These are phyloP conservation scores for Salpingoeca rosetta DNA, from an alignment of 78 protist genomes.

Conservation along the genomic window DNA sequence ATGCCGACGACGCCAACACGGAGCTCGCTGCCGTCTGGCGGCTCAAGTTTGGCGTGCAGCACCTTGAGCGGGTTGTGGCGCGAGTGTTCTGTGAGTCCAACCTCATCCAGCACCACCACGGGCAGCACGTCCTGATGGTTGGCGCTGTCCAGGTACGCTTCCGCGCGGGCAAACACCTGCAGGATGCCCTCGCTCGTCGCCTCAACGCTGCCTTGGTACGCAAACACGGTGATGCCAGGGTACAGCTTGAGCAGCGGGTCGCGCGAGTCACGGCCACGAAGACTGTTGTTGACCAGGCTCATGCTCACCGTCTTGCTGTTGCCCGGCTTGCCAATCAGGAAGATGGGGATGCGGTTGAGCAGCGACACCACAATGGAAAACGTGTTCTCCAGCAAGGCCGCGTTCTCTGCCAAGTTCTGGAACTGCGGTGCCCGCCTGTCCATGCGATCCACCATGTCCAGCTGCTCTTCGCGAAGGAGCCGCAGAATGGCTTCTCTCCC, in stretches of 20 bases:
- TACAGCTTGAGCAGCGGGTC: slow-evolving; percentile 5
- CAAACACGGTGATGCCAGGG: slow-evolving; percentile 16
- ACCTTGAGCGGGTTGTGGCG: slow-evolving; percentile 60
- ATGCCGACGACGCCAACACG: slow-evolving; percentile 51
- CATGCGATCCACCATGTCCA: slow-evolving; percentile 20
- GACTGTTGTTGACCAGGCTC: slow-evolving; percentile 7
- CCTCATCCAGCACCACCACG: slow-evolving; percentile 53
- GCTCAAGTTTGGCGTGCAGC: slow-evolving; percentile 18
- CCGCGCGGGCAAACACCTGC: neutral
- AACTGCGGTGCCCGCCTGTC: too few species aligned
- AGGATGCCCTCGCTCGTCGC: slow-evolving; percentile 42
- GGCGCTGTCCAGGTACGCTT: neutral
- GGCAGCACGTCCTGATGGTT: neutral
- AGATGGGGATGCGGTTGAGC: slow-evolving; percentile 33
- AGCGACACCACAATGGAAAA: slow-evolving; percentile 47
- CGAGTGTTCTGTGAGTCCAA: slow-evolving; percentile 50
- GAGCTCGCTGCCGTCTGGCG: slow-evolving; percentile 6
- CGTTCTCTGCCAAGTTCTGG: slow-evolving; percentile 36
- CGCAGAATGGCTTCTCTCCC: too few species aligned
- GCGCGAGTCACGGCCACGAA: slow-evolving; percentile 23
- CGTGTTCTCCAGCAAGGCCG: slow-evolving; percentile 52
- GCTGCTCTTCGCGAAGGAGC: neutral
- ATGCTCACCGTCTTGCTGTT: slow-evolving; percentile 49
- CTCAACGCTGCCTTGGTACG: slow-evolving; percentile 46
- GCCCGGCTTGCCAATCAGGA: slow-evolving; percentile 51